phyloP scores from a whole-genome alignment of 2,329 filamentous ascomycete species.

The Sporothrix variecibatus region DNA sequence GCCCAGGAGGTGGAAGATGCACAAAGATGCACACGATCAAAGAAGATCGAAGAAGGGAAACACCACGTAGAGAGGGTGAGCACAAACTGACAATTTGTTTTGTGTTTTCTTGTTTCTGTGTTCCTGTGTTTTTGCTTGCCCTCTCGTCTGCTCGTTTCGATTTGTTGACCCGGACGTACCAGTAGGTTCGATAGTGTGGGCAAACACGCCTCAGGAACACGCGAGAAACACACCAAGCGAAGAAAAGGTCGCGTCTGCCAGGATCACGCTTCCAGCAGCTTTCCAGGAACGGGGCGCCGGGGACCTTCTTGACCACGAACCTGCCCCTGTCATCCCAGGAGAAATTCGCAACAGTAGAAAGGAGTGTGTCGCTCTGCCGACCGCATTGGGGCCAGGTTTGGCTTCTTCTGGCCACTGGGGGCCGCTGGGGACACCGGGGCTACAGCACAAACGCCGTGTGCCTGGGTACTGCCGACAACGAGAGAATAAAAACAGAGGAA shows the following conservation, averaged over 20 bases:
- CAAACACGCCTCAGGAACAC: constrained; percentile 13
- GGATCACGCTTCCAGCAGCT: background rate
- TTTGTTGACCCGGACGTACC: background rate
- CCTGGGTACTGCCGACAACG: background rate
- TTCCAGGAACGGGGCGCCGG: background rate
- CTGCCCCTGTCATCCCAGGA: background rate
- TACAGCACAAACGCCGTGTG: constrained; percentile 2
- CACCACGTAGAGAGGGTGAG: background rate
- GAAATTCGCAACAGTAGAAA: background rate
- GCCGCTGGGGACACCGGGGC: background rate
- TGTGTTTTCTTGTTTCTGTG: background rate
- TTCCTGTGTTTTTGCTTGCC: background rate
- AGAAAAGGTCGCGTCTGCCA: background rate
- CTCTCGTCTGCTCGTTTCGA: background rate
- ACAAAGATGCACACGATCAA: background rate
- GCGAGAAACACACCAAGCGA: constrained; percentile 15
- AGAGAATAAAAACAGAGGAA: background rate
- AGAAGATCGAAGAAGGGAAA: background rate
- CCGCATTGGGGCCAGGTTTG: background rate
- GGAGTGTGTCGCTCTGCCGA: constrained; percentile 17
- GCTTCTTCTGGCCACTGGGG: background rate
- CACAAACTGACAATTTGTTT: background rate
- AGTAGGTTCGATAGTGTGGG: background rate
- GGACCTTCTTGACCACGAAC: background rate
- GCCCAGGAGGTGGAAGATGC: background rate